These are phyloP conservation scores for Pholiota conissans DNA, from an alignment of 768 basidiomycete species.

Conservation along the genomic window DNA sequence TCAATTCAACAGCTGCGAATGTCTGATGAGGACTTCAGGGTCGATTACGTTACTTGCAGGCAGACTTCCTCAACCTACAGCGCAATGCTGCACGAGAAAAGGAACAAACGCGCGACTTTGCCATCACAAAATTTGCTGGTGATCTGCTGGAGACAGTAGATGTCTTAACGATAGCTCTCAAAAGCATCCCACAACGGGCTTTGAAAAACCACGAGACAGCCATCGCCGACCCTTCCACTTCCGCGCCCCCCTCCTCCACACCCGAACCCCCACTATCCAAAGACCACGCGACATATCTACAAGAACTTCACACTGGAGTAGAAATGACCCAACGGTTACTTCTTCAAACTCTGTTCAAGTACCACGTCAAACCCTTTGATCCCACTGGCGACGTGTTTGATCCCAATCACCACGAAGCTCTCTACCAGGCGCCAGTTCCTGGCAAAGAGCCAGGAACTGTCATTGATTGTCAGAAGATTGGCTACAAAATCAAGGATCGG, in stretches of 20 bases:
- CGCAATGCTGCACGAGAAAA: constrained; percentile 90
- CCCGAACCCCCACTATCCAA: constrained; percentile 44
- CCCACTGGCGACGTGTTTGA: constrained; percentile 93
- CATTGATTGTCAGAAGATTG: constrained; percentile 86
- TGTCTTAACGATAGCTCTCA: constrained; percentile 82
- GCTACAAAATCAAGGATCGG: constrained; percentile 94
- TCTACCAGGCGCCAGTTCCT: constrained; percentile 92
- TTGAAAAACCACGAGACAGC: constrained; percentile 25
- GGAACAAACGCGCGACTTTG: constrained; percentile 90
- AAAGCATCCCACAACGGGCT: constrained; percentile 64
- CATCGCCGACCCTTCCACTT: constrained; percentile 13
- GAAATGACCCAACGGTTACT: constrained; percentile 90
- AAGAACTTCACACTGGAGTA: constrained; percentile 82
- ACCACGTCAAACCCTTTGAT: constrained; percentile 90
- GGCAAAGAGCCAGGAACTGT: constrained; percentile 88
- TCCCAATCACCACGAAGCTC: constrained; percentile 92
- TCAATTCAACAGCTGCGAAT: constrained; percentile 8
- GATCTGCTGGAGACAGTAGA: constrained; percentile 91
- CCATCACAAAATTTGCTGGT: constrained; percentile 88
- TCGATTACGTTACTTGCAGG: constrained; percentile 88
- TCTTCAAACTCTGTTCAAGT: constrained; percentile 86
- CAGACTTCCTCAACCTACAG: constrained; percentile 94
- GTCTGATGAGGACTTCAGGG: constrained; percentile 45
- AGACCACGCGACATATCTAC: constrained; percentile 55
- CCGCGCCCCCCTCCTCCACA: constrained; percentile 26